A percentile compares a stretch with the other conserved stretches of the same genome.
Evolutionary conservation across 371 early-diverging fungal genomes (phyloP).

Genomic region (Blyttiomyces sp.): DNA sequence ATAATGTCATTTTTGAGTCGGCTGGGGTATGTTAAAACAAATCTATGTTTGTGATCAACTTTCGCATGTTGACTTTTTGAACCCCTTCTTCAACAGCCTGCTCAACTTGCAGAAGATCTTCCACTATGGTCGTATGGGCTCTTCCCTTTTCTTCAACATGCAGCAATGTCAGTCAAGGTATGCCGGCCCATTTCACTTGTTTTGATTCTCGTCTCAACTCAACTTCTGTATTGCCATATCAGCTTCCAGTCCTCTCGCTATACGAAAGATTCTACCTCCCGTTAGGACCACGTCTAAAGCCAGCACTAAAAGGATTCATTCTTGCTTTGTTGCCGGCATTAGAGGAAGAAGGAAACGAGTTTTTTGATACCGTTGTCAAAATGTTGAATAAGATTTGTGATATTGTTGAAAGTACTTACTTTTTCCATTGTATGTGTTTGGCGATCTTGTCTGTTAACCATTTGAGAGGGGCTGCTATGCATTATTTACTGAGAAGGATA

Average conservation of each 20-base stretch:
- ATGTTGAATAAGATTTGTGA: slow-evolving; percentile 68
- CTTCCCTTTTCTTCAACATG: slow-evolving; percentile 86
- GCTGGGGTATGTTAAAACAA: slow-evolving; percentile 61
- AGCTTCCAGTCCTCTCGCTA: slow-evolving; percentile 77
- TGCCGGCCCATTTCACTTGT: not conserved
- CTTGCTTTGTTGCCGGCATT: slow-evolving; percentile 81
- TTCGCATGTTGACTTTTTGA: not conserved
- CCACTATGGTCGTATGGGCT: slow-evolving; percentile 85
- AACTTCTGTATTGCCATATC: not conserved
- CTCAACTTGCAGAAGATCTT: slow-evolving; percentile 77
- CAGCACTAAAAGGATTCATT: slow-evolving; percentile 76
- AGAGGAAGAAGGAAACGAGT: slow-evolving; percentile 90
- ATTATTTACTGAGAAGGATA: slow-evolving; percentile 71
- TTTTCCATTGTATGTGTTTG: slow-evolving; percentile 80
- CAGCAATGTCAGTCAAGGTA: slow-evolving; percentile 81
- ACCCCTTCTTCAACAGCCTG: slow-evolving; percentile 26
- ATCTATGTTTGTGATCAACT: not conserved
- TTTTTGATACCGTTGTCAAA: slow-evolving; percentile 62
- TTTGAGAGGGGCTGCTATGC: slow-evolving; percentile 68
- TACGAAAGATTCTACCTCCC: slow-evolving; percentile 75
- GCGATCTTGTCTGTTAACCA: slow-evolving; percentile 67
- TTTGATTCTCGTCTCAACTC: not conserved
- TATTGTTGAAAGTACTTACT: slow-evolving; percentile 67
- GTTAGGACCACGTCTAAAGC: slow-evolving; percentile 62
- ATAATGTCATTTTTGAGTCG: slow-evolving; percentile 79